Base-by-base conservation (phyloP, 1,284 basidiomycete genomes). In the Puccinia triticina region DNA sequence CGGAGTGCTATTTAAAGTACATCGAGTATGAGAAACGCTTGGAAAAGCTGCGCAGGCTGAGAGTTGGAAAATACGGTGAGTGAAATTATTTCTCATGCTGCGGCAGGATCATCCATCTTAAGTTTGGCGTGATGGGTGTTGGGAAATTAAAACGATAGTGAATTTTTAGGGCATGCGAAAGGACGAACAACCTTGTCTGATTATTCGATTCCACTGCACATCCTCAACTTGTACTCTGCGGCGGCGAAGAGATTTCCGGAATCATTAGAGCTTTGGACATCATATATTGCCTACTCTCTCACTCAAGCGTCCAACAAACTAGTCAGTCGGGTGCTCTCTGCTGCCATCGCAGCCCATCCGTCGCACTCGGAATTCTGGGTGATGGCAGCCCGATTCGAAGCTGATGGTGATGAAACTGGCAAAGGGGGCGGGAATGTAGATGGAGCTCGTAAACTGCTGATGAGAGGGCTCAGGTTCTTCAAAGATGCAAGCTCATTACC, bases 351-450 rank as follows among this genome's bases (percentile, higher is more conserved):
- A 12, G 84, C 85, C 76, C 85, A 86, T 78, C 86, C 86, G 26
- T 84, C 84, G 10, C 83, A 84, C 72, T 83, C 84, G 34, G 72
- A 80, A 2, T 86, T 84, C 74, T 86, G 86, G 86, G 75, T 86
- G 69, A 84, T 86, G 83, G 86, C 86, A 37, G 83, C 84, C 21
- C 84, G 84, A 34, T 86, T 85, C 84, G 86, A 86, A 81, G 83
- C 84, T 11, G 85, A 86, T 71, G 86, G 86, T 26, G 85, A 85
- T 74, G 72, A 84, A 73, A 84, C 83, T 40, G 85, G 84, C 1
- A 84, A 85, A 81, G 86, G 86, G 23, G 86, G 86, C 0, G 86
- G 85, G 16, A 86, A 86, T 66, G 83, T 83, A 10, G 85, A 85
- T 72, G 85, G 83, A 2, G 85, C 86, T 16, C 37, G 85, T 34